Percentiles rank a stretch among this genome's conserved stretches.
Conservation (phyloP, 1,284 basidiomycete species). For the Marasmius tenuissimus region DNA sequence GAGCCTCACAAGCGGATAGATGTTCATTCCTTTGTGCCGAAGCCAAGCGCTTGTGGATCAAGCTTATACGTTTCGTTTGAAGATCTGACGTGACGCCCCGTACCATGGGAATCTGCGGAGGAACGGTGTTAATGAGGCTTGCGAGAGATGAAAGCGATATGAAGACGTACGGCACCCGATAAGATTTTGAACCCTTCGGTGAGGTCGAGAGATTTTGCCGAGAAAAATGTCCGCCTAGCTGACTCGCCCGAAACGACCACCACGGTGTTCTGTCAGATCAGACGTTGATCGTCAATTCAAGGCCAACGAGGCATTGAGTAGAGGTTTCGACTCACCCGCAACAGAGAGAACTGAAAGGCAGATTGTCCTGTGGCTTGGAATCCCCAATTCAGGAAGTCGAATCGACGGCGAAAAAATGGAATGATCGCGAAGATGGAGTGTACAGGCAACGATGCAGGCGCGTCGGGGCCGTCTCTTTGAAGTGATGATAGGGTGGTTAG, state of each 20-base stretch:
- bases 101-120: constrained; percentile 64
- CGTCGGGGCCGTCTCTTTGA: constrained; percentile 43
- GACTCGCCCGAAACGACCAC: constrained; percentile 71
- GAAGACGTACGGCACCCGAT: constrained; percentile 63
- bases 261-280: constrained; percentile 54
- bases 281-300: constrained; percentile 13
- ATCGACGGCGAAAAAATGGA: constrained; percentile 66
- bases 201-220: constrained; percentile 65
- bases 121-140: constrained; percentile 10
- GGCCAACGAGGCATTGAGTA: constrained; percentile 11
- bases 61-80: constrained; percentile 53
- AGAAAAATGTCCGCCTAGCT: constrained; percentile 67
- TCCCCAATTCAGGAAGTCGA: constrained; percentile 69
- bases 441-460: constrained; percentile 55
- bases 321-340: constrained; percentile 43
- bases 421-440: constrained; percentile 53
- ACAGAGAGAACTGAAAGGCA: constrained; percentile 65
- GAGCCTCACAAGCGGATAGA: constrained; percentile 53
- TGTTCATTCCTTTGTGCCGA: constrained; percentile 59
- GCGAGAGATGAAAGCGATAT: constrained; percentile 8
- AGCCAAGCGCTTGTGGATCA: constrained; percentile 69
- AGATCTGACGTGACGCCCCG: constrained; percentile 71
- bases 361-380: constrained; percentile 64
- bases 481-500: constrained; percentile 43
- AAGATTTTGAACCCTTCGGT: constrained; percentile 75